Conservation (phyloP, 2,329 filamentous ascomycete genomes). For the Teratosphaeria epicoccoides region DNA sequence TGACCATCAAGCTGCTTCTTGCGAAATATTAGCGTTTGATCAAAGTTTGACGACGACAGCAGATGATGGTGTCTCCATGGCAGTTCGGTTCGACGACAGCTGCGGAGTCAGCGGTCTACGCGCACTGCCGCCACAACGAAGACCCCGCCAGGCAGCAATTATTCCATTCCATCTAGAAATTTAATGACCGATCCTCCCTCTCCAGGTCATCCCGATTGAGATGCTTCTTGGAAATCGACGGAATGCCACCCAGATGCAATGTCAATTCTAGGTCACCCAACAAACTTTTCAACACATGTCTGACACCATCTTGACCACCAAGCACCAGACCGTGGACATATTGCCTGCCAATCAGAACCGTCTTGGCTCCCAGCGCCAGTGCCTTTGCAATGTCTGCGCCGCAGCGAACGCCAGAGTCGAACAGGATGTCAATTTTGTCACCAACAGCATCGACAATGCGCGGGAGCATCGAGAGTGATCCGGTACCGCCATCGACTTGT, state of each 20-base stretch:
- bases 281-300: slow-evolving; percentile 18
- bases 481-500: slow-evolving; percentile 22
- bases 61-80: too few species aligned
- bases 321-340: slow-evolving; percentile 49
- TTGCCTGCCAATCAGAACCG: slow-evolving; percentile 47
- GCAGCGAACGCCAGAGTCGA: slow-evolving; percentile 41
- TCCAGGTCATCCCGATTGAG: background rate
- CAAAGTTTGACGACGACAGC: too few species aligned
- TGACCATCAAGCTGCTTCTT: too few species aligned
- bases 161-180: background rate
- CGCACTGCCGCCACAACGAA: too few species aligned
- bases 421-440: slow-evolving; percentile 36
- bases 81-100: too few species aligned
- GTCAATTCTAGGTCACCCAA: slow-evolving; percentile 12
- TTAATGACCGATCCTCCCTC: background rate
- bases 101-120: too few species aligned
- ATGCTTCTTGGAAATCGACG: background rate
- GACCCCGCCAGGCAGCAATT: too few species aligned
- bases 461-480: slow-evolving; percentile 44
- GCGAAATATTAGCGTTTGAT: too few species aligned
- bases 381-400: slow-evolving; percentile 43
- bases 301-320: slow-evolving; percentile 45
- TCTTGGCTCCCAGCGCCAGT: slow-evolving; percentile 45
- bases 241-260: slow-evolving; percentile 12
- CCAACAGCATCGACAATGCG: slow-evolving; percentile 52